These are phyloP conservation scores for Austroboletus eburneus DNA, from an alignment of 768 basidiomycete species.

Conservation along the genomic window DNA sequence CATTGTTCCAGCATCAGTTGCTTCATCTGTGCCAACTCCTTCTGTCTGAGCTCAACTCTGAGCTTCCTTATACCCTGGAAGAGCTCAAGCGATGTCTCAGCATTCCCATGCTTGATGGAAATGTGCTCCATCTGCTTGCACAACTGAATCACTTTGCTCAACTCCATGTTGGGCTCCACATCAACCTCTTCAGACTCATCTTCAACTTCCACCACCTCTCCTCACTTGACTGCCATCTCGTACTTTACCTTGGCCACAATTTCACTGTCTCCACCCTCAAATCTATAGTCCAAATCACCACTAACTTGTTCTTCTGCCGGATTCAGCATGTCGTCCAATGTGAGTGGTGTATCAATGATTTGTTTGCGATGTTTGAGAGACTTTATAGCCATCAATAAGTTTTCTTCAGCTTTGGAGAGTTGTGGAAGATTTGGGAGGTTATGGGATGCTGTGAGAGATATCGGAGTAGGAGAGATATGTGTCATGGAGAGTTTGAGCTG, in stretches of 20 bases:
- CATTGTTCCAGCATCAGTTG: not conserved
- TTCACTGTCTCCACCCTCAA: slow-evolving; percentile 1
- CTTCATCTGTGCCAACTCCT: not conserved
- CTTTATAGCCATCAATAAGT: not conserved
- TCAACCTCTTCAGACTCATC: not conserved
- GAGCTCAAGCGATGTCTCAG: not conserved
- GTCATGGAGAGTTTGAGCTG: not conserved
- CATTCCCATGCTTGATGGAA: not conserved
- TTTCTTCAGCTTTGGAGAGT: not conserved
- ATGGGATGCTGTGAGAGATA: not conserved
- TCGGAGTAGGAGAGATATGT: not conserved
- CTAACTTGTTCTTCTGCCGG: not conserved
- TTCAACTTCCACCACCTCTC: slow-evolving; percentile 1
- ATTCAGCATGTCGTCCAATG: not conserved
- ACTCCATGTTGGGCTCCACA: not conserved
- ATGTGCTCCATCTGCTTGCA: not conserved
- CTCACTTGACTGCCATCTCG: not conserved
- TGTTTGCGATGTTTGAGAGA: not conserved
- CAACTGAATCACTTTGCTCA: not conserved
- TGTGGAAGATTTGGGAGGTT: not conserved
- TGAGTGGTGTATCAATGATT: slow-evolving; percentile 1
- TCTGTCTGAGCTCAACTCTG: not conserved
- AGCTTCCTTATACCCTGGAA: not conserved
- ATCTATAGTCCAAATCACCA: not conserved
- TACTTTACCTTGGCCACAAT: slow-evolving; percentile 1